Evolutionary conservation across 371 early-diverging fungal genomes (phyloP), one percentile per base, ranked within the genome.

Genomic region (Mucor racemosus): DNA sequence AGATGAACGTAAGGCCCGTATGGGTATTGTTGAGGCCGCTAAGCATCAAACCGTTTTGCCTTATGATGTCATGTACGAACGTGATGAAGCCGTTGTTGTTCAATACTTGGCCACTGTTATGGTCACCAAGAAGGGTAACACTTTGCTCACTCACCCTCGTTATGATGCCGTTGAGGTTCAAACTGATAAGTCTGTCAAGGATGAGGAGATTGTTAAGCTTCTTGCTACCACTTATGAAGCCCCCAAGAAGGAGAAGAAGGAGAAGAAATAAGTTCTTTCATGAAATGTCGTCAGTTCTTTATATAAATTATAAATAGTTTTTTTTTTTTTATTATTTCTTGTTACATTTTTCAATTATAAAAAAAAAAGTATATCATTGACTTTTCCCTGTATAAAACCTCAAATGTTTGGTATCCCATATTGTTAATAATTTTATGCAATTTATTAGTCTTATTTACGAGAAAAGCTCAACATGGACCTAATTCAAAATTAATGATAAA

Each of bases 21-120:
- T 97, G 92, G 98, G 97, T 72, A 86, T 98, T 63, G 79, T 92
- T 56, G 98, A 98, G 79, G 95, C 94, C 80, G 83, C 86, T 70
- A 91, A 91, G 86, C 90, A 90, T 78, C 85, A 86, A 64, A 88
- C 95, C 55, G 91, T 95, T 35, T 81, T 84, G 61, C 88, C 96
- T 50, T 95, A 92, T 68, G 90, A 91, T 38, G 91, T 97, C 35
- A 81, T 91, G 72, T 89, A 90, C 75, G 96, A 96, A 74, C 93
- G 94, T 86, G 88, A 92, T 50, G 92, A 87, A 67, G 79, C 80
- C 31, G 68, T 86, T 60, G 92, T 95, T 58, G 98, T 95, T 58
- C 95, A 96, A 80, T 91, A 95, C 84, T 84, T 94, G 81, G 89
- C 93, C 78, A 97, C 98, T 26, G 90, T 93, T 61, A 84, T 97